phyloP scores from a whole-genome alignment of 306 rosid species.

The Rosa rugosa region DNA sequence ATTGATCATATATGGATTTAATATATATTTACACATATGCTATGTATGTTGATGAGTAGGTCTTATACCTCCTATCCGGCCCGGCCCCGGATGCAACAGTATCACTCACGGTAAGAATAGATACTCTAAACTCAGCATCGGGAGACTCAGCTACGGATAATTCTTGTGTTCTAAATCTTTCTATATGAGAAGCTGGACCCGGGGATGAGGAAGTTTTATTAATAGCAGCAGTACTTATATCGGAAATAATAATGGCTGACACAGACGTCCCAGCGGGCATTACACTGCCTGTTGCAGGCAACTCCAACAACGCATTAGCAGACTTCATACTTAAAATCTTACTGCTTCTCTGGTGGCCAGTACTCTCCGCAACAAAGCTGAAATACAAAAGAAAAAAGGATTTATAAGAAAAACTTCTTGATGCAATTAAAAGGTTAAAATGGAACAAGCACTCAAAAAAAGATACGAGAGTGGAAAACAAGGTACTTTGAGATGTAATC shows the following conservation, averaged over 20 bases:
- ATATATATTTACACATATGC: not conserved
- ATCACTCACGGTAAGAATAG: conserved; percentile 91
- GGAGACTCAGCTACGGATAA: conserved; percentile 31
- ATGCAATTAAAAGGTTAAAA: conserved; percentile 8
- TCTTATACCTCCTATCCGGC: conserved; percentile 84
- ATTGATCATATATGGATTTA: not conserved
- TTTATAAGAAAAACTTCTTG: not conserved
- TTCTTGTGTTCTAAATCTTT: conserved; percentile 33
- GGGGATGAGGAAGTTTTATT: conserved; percentile 29
- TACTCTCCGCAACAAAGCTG: conserved; percentile 90
- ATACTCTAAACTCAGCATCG: conserved; percentile 52
- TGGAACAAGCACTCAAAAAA: not conserved
- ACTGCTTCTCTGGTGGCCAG: conserved; percentile 91
- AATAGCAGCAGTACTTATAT: conserved; percentile 32
- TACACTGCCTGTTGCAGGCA: conserved; percentile 63
- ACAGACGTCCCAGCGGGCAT: conserved; percentile 66
- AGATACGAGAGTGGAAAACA: not conserved
- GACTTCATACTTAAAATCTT: conserved; percentile 79
- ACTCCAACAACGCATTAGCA: conserved; percentile 88
- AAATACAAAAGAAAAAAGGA: conserved; percentile 27
- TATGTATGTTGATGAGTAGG: not conserved
- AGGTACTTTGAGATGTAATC: not conserved
- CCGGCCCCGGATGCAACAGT: conserved; percentile 88
- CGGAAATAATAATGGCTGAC: conserved; percentile 68
- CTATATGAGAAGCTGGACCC: conserved; percentile 27